These are phyloP conservation scores for Botryotinia globosa DNA, from an alignment of 2,329 filamentous ascomycete genomes.

Conservation along the genomic window DNA sequence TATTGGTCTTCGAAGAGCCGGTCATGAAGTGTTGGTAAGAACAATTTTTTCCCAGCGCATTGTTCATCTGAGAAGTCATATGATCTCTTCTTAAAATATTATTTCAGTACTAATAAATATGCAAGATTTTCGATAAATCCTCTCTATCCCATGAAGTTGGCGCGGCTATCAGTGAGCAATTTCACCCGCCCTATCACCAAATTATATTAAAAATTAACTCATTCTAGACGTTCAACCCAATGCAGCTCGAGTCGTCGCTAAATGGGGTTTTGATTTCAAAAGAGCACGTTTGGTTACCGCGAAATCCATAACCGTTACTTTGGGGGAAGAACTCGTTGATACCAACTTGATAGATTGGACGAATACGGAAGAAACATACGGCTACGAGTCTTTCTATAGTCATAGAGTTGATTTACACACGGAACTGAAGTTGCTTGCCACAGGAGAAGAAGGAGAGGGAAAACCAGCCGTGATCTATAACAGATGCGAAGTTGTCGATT, in stretches of 20 bases:
- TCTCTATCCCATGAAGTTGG: slow-evolving; percentile 54
- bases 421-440: slow-evolving; percentile 49
- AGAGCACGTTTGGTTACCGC: slow-evolving; percentile 40
- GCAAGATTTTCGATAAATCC: slow-evolving; percentile 53
- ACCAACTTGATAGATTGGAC: slow-evolving; percentile 24
- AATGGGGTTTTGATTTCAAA: slow-evolving; percentile 45
- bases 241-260: slow-evolving; percentile 53
- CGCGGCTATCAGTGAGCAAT: slow-evolving; percentile 49
- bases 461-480: slow-evolving; percentile 40
- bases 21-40: slow-evolving; percentile 29
- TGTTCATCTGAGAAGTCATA: not conserved
- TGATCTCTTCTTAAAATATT: too few relatives aligned
- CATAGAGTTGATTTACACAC: slow-evolving; percentile 55
- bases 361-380: slow-evolving; percentile 26
- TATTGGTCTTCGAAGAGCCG: slow-evolving; percentile 42
- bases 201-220: not conserved
- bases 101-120: slow-evolving; percentile 24
- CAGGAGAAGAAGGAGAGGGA: slow-evolving; percentile 40
- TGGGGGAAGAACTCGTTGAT: slow-evolving; percentile 22
- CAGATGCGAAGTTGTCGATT: slow-evolving; percentile 43
- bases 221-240: slow-evolving; percentile 53
- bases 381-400: slow-evolving; percentile 49
- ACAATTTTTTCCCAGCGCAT: not conserved
- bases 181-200: not conserved
- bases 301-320: slow-evolving; percentile 40